Base-by-base conservation (phyloP, 75 land plant genomes). In the Ceratopteris richardii region DNA sequence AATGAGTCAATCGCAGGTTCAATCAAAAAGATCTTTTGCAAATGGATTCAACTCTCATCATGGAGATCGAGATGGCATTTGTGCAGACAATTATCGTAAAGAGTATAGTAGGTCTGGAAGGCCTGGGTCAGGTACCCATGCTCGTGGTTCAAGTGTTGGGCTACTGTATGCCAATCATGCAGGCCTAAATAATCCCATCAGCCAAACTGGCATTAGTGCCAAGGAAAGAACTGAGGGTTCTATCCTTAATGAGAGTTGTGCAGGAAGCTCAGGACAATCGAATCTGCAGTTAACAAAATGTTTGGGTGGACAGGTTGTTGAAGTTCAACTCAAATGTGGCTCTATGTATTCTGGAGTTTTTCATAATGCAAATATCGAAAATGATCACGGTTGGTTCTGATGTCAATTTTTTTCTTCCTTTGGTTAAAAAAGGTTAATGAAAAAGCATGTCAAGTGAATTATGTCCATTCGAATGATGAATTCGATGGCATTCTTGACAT, bases 221-320 rank as follows among this genome's bases (percentile, higher is more conserved):
- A n/a, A n/a, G n/a, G n/a, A n/a, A n/a, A n/a, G n/a, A n/a, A n/a
- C n/a, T n/a, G n/a, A n/a, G n/a, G n/a, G n/a, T n/a, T n/a, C n/a
- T n/a, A n/a, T n/a, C n/a, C n/a, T n/a, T n/a, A n/a, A n/a, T n/a
- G n/a, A n/a, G n/a, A n/a, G n/a, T n/a, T n/a, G n/a, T n/a, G n/a
- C n/a, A n/a, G n/a, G n/a, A n/a, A n/a, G n/a, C n/a, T n/a, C n/a
- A n/a, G n/a, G n/a, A n/a, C n/a, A n/a, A n/a, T n/a, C n/a, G n/a
- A n/a, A n/a, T n/a, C n/a, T n/a, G n/a, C n/a, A n/a, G n/a, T n/a
- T n/a, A n/a, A n/a, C n/a, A n/a, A n/a, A n/a, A n/a, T n/a, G n/a
- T n/a, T n/a, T n/a, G n/a, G n/a, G n/a, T n/a, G 96, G 96, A 39
- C 96, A 71, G 56, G 63, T 29, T 37, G 96, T 90, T 58, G 96